Percentiles rank a stretch among this genome's conserved stretches.
Conservation (phyloP, 352 stramenopile species). For the Globisporangium mamillatum region DNA sequence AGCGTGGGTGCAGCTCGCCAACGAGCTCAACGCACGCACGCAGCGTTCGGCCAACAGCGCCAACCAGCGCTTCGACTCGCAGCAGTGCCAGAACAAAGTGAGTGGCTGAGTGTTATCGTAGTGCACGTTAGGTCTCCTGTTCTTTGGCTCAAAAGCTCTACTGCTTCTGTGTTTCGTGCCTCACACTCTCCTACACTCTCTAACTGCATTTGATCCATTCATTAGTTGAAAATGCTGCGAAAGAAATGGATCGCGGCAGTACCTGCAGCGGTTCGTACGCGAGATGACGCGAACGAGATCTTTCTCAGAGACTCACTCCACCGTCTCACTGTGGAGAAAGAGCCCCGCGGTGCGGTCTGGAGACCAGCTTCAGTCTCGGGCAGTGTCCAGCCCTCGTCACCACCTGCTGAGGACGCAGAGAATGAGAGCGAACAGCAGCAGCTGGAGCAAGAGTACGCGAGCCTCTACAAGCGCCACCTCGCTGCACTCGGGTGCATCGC, state of each 20-base stretch:
- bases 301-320: background rate
- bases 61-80: background rate
- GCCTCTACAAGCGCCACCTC: background rate
- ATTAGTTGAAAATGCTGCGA: background rate
- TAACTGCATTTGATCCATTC: background rate
- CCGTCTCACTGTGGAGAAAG: background rate
- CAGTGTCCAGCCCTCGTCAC: background rate
- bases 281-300: background rate
- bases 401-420: background rate
- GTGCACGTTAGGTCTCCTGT: background rate
- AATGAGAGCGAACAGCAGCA: background rate
- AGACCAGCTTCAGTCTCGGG: background rate
- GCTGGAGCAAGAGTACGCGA: background rate
- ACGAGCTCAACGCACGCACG: background rate
- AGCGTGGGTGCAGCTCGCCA: background rate
- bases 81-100: conserved; percentile 1
- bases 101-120: background rate
- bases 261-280: background rate
- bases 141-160: no score
- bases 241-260: background rate
- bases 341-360: background rate
- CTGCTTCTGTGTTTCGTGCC: no score
- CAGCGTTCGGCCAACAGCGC: background rate
- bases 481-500: background rate
- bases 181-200: no score